These are phyloP conservation scores for Nitzschia sp. DNA, from an alignment of 108 stramenopile species.

Conservation along the genomic window DNA sequence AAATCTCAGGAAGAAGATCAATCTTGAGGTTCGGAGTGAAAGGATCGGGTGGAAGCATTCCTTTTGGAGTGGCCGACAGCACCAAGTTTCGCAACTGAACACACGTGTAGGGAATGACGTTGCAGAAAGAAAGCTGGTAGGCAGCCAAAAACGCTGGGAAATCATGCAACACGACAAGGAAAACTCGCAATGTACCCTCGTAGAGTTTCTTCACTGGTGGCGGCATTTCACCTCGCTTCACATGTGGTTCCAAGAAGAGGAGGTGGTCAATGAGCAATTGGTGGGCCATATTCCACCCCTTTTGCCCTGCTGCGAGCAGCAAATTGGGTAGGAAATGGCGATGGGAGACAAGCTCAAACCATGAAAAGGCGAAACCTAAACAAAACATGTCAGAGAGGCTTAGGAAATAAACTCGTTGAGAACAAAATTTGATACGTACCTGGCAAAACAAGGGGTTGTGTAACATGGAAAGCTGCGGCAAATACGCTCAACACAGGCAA, in stretches of 20 bases:
- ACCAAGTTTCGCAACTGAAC: conserved; percentile 97
- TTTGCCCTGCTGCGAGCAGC: conserved; percentile 81
- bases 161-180: conserved; percentile 97
- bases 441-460: conserved; percentile 94
- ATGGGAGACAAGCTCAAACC: conserved; percentile 97
- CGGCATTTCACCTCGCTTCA: conserved; percentile 78
- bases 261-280: conserved; percentile 94
- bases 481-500: conserved; percentile 85
- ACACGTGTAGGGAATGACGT: conserved; percentile 95
- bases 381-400: conserved; percentile 1
- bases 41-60: conserved; percentile 96
- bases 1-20: conserved; percentile 93
- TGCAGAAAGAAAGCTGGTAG: conserved; percentile 96
- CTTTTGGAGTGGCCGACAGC: conserved; percentile 95
- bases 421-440: conserved; percentile 39
- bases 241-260: conserved; percentile 90
- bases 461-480: conserved; percentile 87
- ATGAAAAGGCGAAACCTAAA: conserved; percentile 91
- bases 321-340: conserved; percentile 94
- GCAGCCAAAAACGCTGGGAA: conserved; percentile 96
- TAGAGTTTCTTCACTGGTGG: conserved; percentile 91
- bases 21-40: conserved; percentile 99
- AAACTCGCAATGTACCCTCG: conserved; percentile 94
- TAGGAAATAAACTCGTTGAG: background rate
- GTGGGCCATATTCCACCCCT: conserved; percentile 93